These are phyloP conservation scores for Fusarium circinatum DNA, from an alignment of 2,329 filamentous ascomycete species.

Conservation along the genomic window DNA sequence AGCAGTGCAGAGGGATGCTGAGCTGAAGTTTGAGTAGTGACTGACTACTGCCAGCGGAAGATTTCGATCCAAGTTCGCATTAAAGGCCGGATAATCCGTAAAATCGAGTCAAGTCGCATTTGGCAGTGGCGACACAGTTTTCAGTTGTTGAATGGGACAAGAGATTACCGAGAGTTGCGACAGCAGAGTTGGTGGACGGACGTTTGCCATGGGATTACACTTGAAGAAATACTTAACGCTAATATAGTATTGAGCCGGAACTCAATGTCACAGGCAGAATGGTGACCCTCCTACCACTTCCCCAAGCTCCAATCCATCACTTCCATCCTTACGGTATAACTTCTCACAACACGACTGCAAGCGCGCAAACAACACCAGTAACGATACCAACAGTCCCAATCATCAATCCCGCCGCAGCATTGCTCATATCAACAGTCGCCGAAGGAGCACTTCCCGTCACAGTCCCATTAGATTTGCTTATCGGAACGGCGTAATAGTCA, in stretches of 20 bases:
- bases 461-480: not conserved
- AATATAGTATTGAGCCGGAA: too few species aligned
- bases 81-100: fast-evolving
- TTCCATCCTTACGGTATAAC: fast-evolving
- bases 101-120: fast-evolving
- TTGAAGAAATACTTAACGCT: not conserved
- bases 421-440: not conserved
- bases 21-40: too few species aligned
- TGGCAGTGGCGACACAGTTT: not conserved
- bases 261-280: fast-evolving
- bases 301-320: not conserved
- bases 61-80: fast-evolving
- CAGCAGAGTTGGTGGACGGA: not conserved
- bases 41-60: too few species aligned
- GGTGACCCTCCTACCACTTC: fast-evolving
- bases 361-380: not conserved
- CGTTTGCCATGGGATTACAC: fast-evolving
- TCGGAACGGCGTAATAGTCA: not conserved
- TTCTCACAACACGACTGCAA: not conserved
- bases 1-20: too few species aligned
- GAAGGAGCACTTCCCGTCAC: not conserved
- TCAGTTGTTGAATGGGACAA: not conserved
- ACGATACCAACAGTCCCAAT: not conserved
- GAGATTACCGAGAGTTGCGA: fast-evolving
- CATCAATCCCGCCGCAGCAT: not conserved